These are phyloP conservation scores for Ilex aquifolium DNA, from an alignment of 257 asterid species.

Conservation along the genomic window DNA sequence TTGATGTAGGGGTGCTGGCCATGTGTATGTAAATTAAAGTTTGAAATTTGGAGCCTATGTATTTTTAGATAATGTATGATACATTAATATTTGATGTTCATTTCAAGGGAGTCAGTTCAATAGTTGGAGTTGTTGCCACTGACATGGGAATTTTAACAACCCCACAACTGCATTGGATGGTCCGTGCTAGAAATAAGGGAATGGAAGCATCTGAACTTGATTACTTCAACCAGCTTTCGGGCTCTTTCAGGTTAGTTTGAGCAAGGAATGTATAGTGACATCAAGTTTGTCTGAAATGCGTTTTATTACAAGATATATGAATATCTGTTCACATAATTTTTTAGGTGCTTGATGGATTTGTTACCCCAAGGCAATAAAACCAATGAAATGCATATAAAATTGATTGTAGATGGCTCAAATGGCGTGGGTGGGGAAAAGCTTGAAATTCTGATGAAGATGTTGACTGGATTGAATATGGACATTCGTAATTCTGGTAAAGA, in stretches of 20 bases:
- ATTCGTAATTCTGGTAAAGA: conserved; percentile 63
- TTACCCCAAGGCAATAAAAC: conserved; percentile 41
- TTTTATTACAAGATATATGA: conserved; percentile 1
- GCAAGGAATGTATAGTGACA: neutral
- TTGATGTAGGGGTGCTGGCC: too few relatives aligned
- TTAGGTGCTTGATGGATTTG: conserved; percentile 70
- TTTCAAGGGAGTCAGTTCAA: conserved; percentile 58
- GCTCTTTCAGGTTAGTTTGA: conserved; percentile 64
- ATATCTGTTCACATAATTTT: conserved; percentile 11
- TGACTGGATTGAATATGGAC: conserved; percentile 49
- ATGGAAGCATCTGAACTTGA: conserved; percentile 56
- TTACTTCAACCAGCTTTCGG: conserved; percentile 60
- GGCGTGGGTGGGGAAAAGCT: conserved; percentile 95
- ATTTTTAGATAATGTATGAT: conserved; percentile 1
- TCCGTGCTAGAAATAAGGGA: conserved; percentile 70
- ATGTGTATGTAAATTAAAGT: too few relatives aligned
- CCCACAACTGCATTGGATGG: conserved; percentile 98
- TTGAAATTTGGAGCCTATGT: neutral
- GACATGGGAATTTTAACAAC: conserved; percentile 83
- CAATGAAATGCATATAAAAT: conserved; percentile 29
- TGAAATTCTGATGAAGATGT: conserved; percentile 41
- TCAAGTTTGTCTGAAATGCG: conserved; percentile 4
- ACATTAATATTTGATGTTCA: conserved; percentile 11
- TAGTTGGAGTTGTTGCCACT: conserved; percentile 48
- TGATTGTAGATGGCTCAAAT: conserved; percentile 87